These are phyloP conservation scores for Lichtheimia ramosa DNA, from an alignment of 371 early-diverging fungal genomes.

Conservation along the genomic window DNA sequence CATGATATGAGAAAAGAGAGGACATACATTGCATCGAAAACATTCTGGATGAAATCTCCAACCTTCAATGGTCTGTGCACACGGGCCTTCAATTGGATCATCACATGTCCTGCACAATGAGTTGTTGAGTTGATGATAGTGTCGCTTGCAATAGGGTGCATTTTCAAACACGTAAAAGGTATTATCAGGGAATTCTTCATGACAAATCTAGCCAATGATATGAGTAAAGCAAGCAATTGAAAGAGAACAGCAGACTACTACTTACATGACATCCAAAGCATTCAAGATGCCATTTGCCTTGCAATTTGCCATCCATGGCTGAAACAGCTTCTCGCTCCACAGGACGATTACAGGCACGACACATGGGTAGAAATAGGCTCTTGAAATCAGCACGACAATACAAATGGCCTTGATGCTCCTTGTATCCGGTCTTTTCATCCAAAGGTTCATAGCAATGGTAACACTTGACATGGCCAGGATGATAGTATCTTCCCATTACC, in stretches of 20 bases:
- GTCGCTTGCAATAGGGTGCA: slow-evolving; percentile 80
- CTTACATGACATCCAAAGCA: slow-evolving; percentile 58
- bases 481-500: slow-evolving; percentile 65
- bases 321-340: slow-evolving; percentile 78
- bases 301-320: slow-evolving; percentile 75
- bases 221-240: no score
- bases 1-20: neutral
- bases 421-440: slow-evolving; percentile 72
- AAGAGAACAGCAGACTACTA: slow-evolving; percentile 1
- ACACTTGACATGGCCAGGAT: slow-evolving; percentile 69
- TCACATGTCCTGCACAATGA: slow-evolving; percentile 78
- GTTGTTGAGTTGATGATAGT: slow-evolving; percentile 81
- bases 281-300: slow-evolving; percentile 77
- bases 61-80: slow-evolving; percentile 78
- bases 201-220: slow-evolving; percentile 52
- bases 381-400: slow-evolving; percentile 79
- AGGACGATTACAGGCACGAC: slow-evolving; percentile 65
- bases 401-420: slow-evolving; percentile 69
- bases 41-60: slow-evolving; percentile 52
- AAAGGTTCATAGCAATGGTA: slow-evolving; percentile 65
- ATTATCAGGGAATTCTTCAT: slow-evolving; percentile 80
- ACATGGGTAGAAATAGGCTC: slow-evolving; percentile 62
- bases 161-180: slow-evolving; percentile 84
- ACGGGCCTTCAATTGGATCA: slow-evolving; percentile 84
- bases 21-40: slow-evolving; percentile 41